Evolutionary conservation across 2,329 filamentous ascomycete species (phyloP).

Genomic region (Neoarthrinium moseri): DNA sequence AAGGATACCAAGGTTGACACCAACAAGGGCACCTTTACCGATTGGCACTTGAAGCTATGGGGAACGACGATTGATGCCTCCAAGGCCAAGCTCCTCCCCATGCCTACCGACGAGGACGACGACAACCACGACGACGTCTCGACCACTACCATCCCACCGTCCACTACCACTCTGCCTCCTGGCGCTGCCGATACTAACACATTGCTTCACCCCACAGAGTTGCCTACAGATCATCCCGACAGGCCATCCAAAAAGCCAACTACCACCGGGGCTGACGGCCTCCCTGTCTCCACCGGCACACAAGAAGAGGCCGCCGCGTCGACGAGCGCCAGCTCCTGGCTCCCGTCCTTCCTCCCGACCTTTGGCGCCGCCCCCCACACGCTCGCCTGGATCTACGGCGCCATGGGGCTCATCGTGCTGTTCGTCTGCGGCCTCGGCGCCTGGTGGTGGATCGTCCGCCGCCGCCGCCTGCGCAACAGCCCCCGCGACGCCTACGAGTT

Average conservation of each 20-base stretch:
- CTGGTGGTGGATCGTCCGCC: conserved; percentile 78
- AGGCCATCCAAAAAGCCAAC: conserved; percentile 53
- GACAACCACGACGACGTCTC: conserved; percentile 70
- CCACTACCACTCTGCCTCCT: conserved; percentile 61
- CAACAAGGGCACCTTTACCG: conserved; percentile 73
- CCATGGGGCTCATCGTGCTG: conserved; percentile 76
- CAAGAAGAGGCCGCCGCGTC: conserved; percentile 32
- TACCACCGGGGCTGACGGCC: conserved; percentile 27
- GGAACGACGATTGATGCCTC: conserved; percentile 78
- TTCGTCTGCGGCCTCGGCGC: conserved; percentile 81
- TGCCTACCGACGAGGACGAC: conserved; percentile 82
- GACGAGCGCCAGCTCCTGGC: conserved; percentile 58
- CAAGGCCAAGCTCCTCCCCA: conserved; percentile 72
- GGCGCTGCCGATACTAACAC: conserved; percentile 42
- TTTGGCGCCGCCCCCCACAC: conserved; percentile 86
- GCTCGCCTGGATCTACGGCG: conserved; percentile 90
- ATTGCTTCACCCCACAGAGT: conserved; percentile 28
- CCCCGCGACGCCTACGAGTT: conserved; percentile 88
- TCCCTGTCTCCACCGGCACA: conserved; percentile 25
- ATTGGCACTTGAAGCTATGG: conserved; percentile 95
- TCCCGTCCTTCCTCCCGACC: conserved; percentile 85
- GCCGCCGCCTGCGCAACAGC: conserved; percentile 71
- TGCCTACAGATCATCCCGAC: conserved; percentile 63
- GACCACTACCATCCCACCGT: conserved; percentile 43
- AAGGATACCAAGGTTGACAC: conserved; percentile 81